A percentile compares a stretch with the other conserved stretches of the same genome.
Conservation (phyloP, 306 rosid species). For the Crataegus laevigata region DNA sequence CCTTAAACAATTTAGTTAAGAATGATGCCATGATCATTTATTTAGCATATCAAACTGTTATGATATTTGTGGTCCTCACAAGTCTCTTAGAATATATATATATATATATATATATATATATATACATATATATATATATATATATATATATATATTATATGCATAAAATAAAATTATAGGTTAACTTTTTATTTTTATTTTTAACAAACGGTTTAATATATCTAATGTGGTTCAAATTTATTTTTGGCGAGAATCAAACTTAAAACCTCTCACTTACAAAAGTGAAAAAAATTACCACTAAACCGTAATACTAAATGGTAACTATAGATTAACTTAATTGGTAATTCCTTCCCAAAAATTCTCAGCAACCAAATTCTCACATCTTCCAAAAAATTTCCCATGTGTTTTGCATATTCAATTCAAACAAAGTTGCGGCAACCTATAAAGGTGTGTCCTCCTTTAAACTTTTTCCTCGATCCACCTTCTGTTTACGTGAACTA, state of each 20-base stretch:
- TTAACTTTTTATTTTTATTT: too few relatives aligned
- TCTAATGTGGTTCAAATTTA: too few relatives aligned
- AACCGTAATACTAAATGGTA: too few relatives aligned
- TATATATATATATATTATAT: too few relatives aligned
- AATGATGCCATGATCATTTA: constrained; percentile 35
- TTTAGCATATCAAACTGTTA: constrained; percentile 65
- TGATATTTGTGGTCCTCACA: constrained; percentile 66
- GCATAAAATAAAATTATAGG: too few relatives aligned
- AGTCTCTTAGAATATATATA: constrained; percentile 1
- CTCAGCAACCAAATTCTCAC: constrained; percentile 18
- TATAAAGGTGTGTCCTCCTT: constrained; percentile 24
- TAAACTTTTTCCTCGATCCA: constrained; percentile 4
- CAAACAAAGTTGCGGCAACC: constrained; percentile 19
- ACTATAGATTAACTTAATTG: background rate
- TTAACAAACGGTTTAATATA: too few relatives aligned
- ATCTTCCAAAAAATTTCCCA: constrained; percentile 16
- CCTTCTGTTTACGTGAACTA: constrained; percentile 1
- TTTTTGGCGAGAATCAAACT: fast-evolving
- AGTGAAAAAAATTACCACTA: too few relatives aligned
- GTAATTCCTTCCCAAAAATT: constrained; percentile 10
- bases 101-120: too few relatives aligned
- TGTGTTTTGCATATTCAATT: constrained; percentile 13
- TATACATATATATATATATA: background rate
- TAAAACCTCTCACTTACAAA: too few relatives aligned
- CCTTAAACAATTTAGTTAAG: constrained; percentile 30